Evolutionary conservation across 805 yeast genomes (phyloP), one percentile per base, ranked within the genome.

Genomic region (Starmerella geochares): DNA sequence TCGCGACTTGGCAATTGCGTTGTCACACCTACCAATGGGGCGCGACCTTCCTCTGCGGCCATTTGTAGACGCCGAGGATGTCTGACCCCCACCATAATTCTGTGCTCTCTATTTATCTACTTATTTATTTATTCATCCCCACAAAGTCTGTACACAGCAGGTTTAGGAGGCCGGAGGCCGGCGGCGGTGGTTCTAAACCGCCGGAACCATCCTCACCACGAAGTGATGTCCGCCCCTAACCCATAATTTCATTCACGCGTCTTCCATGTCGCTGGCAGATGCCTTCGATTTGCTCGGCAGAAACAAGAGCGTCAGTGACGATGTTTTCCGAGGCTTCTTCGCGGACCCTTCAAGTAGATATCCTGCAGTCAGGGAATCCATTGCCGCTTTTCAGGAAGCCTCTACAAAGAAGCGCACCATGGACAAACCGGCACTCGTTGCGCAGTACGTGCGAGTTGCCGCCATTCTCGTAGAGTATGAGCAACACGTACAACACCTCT

Each of bases 401-500:
- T n/a, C 31, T 3, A 2, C 17, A 9, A 27, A 21, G 4, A 16
- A 17, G 3, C 31, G 35, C 17, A 46, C 48, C 4, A 33, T 40
- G n/a, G 9, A 28, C 24, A 49, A 56, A 0, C 46, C 40, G 2
- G 24, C 28, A 11, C 53, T 47, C 20, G 25, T 47, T 1, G 32
- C 31, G 3, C 47, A 44, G 4, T 54, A 47, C 19, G 41, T 54
- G 8, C 46, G 42, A 2, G 44, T 47, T 2, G n/a, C 36, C 1
- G 14, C 17, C 10, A 4, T 25, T 11, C 39, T 52, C 19, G 28
- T 40, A 6, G 54, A 48, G 23, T 23, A 33, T 3, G 20, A 23
- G 20, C 21, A 28, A 17, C 57, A 54, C 21, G 17, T 40, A 7
- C 50, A 54, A 17, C 57, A 54, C 31, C 23, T 54, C 23, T 27